Base-by-base conservation (phyloP, 805 yeast genomes). In the Barnettozyma vustinii region DNA sequence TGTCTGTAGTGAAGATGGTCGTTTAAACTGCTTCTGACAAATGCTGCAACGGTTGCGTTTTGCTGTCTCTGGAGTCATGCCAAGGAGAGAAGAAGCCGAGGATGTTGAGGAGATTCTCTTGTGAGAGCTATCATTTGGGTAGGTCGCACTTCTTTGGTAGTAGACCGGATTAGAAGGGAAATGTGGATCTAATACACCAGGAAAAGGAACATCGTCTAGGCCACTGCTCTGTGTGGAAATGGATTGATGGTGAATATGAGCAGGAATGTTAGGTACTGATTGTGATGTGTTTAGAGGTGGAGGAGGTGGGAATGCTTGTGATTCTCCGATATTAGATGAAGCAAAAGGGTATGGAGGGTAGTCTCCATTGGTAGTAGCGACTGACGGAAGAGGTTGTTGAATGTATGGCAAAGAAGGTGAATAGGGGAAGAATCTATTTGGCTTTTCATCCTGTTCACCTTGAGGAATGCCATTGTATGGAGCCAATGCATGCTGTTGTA, bases 1-100 rank as follows among this genome's bases (percentile, higher is more conserved):
- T 4, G 91, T 88, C 53, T 82, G 84, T 48, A 88, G 70, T 1
- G 94, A 87, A 10, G 90, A 83, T 9, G 96, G 91, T 60, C 96
- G 77, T 56, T 87, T 83, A 69, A 89, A 89, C 47, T 79, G 81
- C 63, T 88, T 87, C 42, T 79, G 75, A 64, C 96, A 88, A 16
- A 81, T 74, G 15, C 63, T 67, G 50, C 75, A 71, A 45, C 77
- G 65, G 56, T 77, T 78, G 43, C 73, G 57, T 39, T 66, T 67
- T 0, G 76, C 75, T 2, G 77, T 72, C 54, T 70, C 73, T 4
- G 73, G 71, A 0, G 73, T 63, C 76, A 71, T 73, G 2, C 69
- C 68, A 15, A 57, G 50, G 23, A 61, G 54, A 1, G 66, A 56
- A 1, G 44, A 40, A 5, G 37, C 25, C 2, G 56, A 40, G 3